phyloP scores from a whole-genome alignment of 768 basidiomycete species.

The Pholiota molesta region DNA sequence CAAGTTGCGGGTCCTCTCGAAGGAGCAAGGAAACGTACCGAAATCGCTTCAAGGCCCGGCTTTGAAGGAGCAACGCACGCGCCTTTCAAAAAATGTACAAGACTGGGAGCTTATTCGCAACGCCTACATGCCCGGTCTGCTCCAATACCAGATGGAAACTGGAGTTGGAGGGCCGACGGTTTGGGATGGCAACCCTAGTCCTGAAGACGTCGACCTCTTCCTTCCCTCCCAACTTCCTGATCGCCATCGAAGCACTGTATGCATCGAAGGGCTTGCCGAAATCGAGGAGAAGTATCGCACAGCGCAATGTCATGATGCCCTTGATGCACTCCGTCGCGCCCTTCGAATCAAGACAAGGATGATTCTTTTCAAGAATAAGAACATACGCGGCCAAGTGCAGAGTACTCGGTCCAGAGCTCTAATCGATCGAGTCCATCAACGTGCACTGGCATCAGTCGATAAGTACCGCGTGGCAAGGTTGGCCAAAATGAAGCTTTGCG shows the following conservation, averaged over 20 bases:
- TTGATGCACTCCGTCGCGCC: slow-evolving; percentile 20
- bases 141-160: slow-evolving; percentile 13
- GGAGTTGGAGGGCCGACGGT: background rate
- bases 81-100: background rate
- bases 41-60: background rate
- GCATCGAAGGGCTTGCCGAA: background rate
- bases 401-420: slow-evolving; percentile 23
- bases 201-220: slow-evolving; percentile 10
- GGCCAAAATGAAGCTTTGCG: slow-evolving; percentile 16
- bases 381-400: slow-evolving; percentile 24
- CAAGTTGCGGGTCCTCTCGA: background rate
- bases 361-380: slow-evolving; percentile 24
- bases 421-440: slow-evolving; percentile 22
- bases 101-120: slow-evolving; percentile 16
- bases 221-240: slow-evolving; percentile 7
- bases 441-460: slow-evolving; percentile 1
- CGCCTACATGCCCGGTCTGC: slow-evolving; percentile 20
- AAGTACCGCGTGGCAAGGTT: slow-evolving; percentile 20
- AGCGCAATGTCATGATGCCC: slow-evolving; percentile 24
- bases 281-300: background rate
- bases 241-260: background rate
- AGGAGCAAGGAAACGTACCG: background rate
- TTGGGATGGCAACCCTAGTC: slow-evolving; percentile 1
- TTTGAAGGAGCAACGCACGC: background rate
- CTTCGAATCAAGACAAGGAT: slow-evolving; percentile 24